Evolutionary conservation across 139 green algal genomes (phyloP), one percentile per base, ranked within the genome.

Genomic region (Chlamydomonas incerta): DNA sequence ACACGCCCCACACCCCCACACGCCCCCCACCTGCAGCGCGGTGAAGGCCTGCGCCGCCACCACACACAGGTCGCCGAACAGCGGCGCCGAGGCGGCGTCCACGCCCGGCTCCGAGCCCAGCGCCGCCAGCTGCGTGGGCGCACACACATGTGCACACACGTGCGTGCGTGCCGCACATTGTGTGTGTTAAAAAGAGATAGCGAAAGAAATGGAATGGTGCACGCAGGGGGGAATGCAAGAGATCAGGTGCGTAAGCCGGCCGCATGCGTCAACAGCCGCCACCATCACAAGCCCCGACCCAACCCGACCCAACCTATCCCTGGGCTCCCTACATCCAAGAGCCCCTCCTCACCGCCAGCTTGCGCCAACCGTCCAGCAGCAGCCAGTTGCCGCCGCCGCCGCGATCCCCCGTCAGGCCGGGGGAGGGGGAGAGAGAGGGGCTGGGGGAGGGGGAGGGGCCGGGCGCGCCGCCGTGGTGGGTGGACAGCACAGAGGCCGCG

Each of bases 61-160:
- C 14, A 98, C 91, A 34, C 97, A 82, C 14, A 93, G 50, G 80
- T 97, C 90, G 3, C 96, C 96, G 52, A 98, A 90, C 69, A 96
- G 85, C 10, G 95, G 94, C 58, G 87, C 91, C 24, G 87, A 68
- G 17, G 72, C 83, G 20, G 71, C 74, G 37, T 74, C 81, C 72
- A 76, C 63, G 6, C 37, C 74, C 33, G 80, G 41, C n/a, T 65
- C 75, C 4, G 63, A 76, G 17, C 71, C 73, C n/a, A 80, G 28
- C 31, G 83, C 21, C 14, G 26, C 57, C 15, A 20, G 24, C 77
- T 84, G 77, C 4, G 14, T 33, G 41, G n/a, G n/a, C n/a, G n/a
- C n/a, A n/a, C n/a, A n/a, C n/a, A n/a, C n/a, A n/a, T n/a, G n/a
- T n/a, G n/a, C n/a, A n/a, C n/a, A n/a, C n/a, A n/a, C n/a, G n/a